Base-by-base conservation (phyloP, 805 yeast species). In the Candida vartiovaarae region DNA sequence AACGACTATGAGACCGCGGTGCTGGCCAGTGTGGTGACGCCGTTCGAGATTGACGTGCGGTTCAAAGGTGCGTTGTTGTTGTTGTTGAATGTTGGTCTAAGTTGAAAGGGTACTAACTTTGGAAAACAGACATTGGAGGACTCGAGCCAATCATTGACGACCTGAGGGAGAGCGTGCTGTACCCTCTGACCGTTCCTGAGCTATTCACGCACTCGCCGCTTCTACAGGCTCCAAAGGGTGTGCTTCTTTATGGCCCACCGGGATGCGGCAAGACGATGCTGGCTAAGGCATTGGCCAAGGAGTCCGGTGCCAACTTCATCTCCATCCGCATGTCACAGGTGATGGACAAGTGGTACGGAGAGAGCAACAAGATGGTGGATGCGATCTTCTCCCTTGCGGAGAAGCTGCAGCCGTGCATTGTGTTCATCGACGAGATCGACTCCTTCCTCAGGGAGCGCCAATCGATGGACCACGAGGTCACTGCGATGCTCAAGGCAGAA, bases 261-360 rank as follows among this genome's bases (percentile, higher is more conserved):
- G 98, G 98, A 0, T 91, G 97, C 63, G 98, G 98, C 43, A 91
- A 91, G 65, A 91, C 98, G 4, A 87, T 91, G 96, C 70, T 91
- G 54, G 98, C 97, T 8, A 91, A 90, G 63, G 97, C 97, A 0
- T 74, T 91, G 33, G 98, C 98, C 1, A 75, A 79, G 44, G 96
- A 90, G 62, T 82, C 95, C 52, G 88, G 87, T 1, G 98, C 98
- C 0, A 88, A 82, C 54, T 91, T 91, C 65, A 75, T 91, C 40
- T 88, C 90, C 55, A 84, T 91, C 41, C 75, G 95, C 62, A 85
- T 91, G 95, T 88, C 96, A 26, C 80, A 91, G 3, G 79, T 91
- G 15, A 85, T 90, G 91, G 96, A 93, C 65, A 91, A 91, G 64
- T 91, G 96, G 95, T 91, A 87, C 60, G 99, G 99, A 11, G 98